Percentiles rank a stretch among this genome's conserved stretches.
phyloP scores from a whole-genome alignment of 805 yeast species.

The Lipomyces lipofer region DNA sequence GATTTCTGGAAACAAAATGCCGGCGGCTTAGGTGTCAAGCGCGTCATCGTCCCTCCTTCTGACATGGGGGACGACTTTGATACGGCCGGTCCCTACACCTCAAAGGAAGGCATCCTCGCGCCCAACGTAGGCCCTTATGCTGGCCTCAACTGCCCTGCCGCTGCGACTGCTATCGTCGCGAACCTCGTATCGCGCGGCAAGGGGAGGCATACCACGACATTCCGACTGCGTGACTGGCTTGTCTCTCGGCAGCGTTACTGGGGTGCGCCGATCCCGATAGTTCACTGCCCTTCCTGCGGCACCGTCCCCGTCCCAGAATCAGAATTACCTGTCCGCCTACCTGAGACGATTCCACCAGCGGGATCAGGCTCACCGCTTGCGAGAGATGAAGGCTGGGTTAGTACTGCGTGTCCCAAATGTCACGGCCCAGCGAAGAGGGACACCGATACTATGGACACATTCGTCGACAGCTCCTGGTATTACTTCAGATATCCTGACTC shows the following conservation, averaged over 20 bases:
- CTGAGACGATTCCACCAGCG: constrained; percentile 49
- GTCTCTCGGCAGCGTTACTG: constrained; percentile 93
- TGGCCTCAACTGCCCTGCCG: constrained; percentile 55
- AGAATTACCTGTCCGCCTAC: constrained; percentile 80
- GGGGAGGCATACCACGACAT: constrained; percentile 56
- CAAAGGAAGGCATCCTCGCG: constrained; percentile 51
- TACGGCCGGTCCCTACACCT: constrained; percentile 41
- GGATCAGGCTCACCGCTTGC: constrained; percentile 64
- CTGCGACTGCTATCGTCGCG: constrained; percentile 49
- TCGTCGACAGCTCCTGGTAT: constrained; percentile 98
- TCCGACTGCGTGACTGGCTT: constrained; percentile 86
- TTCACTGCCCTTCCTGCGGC: constrained; percentile 86
- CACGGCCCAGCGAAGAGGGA: constrained; percentile 71
- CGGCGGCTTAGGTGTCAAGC: constrained; percentile 46
- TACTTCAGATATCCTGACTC: constrained; percentile 82
- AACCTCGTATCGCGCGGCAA: constrained; percentile 42
- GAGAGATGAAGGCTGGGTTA: constrained; percentile 63
- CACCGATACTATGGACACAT: constrained; percentile 98
- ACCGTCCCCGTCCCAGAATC: constrained; percentile 87
- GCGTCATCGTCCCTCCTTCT: constrained; percentile 48
- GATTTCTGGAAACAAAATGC: constrained; percentile 73
- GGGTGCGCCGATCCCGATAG: constrained; percentile 98
- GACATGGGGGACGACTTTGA: constrained; percentile 3
- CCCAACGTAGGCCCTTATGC: constrained; percentile 49
- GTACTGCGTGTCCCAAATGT: constrained; percentile 81